These are phyloP conservation scores for Neospermospora avenae DNA, from an alignment of 2,329 filamentous ascomycete species.

Conservation along the genomic window DNA sequence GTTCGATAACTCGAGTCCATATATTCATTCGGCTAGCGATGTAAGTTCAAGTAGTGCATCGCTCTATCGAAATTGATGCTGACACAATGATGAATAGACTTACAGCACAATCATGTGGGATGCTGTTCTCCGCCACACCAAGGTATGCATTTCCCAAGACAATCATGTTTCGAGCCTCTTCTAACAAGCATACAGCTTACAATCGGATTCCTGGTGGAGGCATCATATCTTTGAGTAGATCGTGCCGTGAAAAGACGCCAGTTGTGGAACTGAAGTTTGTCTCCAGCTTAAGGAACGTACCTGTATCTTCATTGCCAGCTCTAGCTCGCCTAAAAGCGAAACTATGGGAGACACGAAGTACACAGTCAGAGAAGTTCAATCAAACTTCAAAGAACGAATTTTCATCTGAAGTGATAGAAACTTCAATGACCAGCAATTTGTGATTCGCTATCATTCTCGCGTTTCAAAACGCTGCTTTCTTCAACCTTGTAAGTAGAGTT, in stretches of 20 bases:
- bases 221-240: background rate
- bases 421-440: background rate
- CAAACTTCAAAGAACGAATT: background rate
- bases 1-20: background rate
- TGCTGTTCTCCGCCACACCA: slow-evolving; percentile 1
- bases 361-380: background rate
- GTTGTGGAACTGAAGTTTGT: background rate
- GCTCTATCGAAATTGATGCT: background rate
- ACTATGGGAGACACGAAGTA: background rate
- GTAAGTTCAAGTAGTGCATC: background rate
- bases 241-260: background rate
- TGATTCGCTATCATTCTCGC: no score
- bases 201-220: slow-evolving; percentile 7
- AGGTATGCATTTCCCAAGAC: background rate
- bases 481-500: no score
- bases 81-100: background rate
- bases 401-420: background rate
- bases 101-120: slow-evolving; percentile 1
- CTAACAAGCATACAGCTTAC: slow-evolving; percentile 3
- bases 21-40: background rate
- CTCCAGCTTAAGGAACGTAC: background rate
- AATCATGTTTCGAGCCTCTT: no score
- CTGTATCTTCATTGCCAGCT: background rate
- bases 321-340: no score
- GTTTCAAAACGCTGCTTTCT: no score